A percentile compares a stretch with the other conserved stretches of the same genome.
Evolutionary conservation across 2,329 filamentous ascomycete genomes (phyloP).

Genomic region (Bipolaris cookei): DNA sequence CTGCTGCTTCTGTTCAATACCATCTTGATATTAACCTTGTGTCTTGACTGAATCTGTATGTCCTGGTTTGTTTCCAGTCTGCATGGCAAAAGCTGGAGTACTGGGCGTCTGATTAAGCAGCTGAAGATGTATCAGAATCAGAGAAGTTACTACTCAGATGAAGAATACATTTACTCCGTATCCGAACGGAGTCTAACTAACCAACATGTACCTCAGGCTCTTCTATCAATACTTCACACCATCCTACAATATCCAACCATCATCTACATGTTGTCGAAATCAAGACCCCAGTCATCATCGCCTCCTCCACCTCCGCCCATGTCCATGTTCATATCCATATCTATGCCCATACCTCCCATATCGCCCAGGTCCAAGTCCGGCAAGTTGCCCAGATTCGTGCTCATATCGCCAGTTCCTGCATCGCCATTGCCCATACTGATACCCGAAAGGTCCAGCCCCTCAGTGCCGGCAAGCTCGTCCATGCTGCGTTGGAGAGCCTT

Average conservation of each 20-base stretch:
- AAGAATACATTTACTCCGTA: no score
- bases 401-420: constrained; percentile 28
- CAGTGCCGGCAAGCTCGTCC: constrained; percentile 38
- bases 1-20: no score
- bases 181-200: no score
- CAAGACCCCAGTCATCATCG: constrained; percentile 51
- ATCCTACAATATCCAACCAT: background rate
- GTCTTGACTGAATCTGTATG: no score
- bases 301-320: constrained; percentile 37
- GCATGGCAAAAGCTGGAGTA: no score
- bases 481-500: constrained; percentile 43
- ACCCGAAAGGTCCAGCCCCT: constrained; percentile 37
- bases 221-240: no score
- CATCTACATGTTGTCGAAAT: constrained; percentile 49
- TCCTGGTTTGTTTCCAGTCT: no score
- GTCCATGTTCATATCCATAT: constrained; percentile 36
- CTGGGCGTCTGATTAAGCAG: no score
- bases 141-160: no score
- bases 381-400: constrained; percentile 32
- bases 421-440: constrained; percentile 40
- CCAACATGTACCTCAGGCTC: no score
- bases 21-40: no score
- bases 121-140: no score
- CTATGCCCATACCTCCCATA: constrained; percentile 40
- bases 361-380: constrained; percentile 40